Base-by-base conservation (phyloP, 768 basidiomycete genomes). In the Mycena maculata region DNA sequence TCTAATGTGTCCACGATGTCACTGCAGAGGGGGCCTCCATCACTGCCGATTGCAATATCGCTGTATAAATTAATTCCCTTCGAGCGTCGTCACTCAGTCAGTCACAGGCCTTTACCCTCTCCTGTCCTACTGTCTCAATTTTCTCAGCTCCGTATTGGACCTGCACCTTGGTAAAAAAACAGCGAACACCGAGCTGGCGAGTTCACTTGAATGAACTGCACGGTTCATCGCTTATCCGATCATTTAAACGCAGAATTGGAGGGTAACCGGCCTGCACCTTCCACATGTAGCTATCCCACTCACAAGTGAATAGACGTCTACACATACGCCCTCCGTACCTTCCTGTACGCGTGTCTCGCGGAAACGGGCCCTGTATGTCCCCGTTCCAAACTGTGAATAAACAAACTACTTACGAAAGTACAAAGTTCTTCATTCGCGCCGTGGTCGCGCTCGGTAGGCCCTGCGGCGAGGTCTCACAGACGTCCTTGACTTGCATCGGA, bases 61-160 rank as follows among this genome's bases (percentile, higher is more conserved):
- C 42, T 7, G n/a, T 16, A 16, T 18, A 16, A 44, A 36, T 36
- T 36, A 6, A 6, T 13, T 36, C 13, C 8, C 33, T 36, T 36
- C 33, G n/a, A n/a, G n/a, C n/a, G n/a, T n/a, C n/a, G n/a, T n/a
- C n/a, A n/a, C n/a, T n/a, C n/a, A n/a, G n/a, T n/a, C n/a, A n/a
- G n/a, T n/a, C n/a, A n/a, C n/a, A 55, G 54, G 38, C 39, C 39
- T 60, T 12, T 60, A 60, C 39, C 60, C 60, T 27, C 49, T 60
- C 28, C n/a, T n/a, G n/a, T 60, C 60, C 49, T 60, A 49, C 49
- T 10, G 10, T 28, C 36, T 60, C 36, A 52, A 33, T 28, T 60
- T 60, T 48, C 22, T 49, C n/a, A 12, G 38, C 49, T 13, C 9
- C 22, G 30, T 30, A n/a, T n/a, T 60, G 20, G 48, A 41, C 9